phyloP scores from a whole-genome alignment of 2,329 filamentous ascomycete species.

The Trichoderma sp. region DNA sequence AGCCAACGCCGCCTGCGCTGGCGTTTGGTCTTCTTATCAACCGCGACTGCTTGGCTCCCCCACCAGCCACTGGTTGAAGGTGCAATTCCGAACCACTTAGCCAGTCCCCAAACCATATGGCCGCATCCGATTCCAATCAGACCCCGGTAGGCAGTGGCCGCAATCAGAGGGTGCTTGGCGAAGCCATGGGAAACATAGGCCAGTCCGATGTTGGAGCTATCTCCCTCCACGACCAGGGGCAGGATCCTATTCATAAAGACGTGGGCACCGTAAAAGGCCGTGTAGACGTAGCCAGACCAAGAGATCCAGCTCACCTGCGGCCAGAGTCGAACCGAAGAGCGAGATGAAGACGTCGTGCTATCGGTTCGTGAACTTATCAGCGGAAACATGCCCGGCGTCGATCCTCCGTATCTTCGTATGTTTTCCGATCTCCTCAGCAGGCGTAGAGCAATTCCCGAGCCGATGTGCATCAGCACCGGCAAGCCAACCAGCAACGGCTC shows the following conservation, averaged over 20 bases:
- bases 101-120: slow-evolving; percentile 83
- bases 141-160: slow-evolving; percentile 70
- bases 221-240: slow-evolving; percentile 77
- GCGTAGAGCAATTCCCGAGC: slow-evolving; percentile 76
- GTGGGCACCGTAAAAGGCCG: slow-evolving; percentile 70
- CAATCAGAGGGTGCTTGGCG: slow-evolving; percentile 66
- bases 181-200: slow-evolving; percentile 87
- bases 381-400: slow-evolving; percentile 57
- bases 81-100: slow-evolving; percentile 75
- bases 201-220: slow-evolving; percentile 82
- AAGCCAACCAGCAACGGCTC: slow-evolving; percentile 80
- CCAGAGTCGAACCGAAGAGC: slow-evolving; percentile 55
- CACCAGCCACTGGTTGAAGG: slow-evolving; percentile 58
- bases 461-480: slow-evolving; percentile 75
- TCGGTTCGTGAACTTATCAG: slow-evolving; percentile 41
- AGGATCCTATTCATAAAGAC: slow-evolving; percentile 75
- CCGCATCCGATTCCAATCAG: slow-evolving; percentile 70
- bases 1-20: slow-evolving; percentile 70
- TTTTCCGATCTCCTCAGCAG: slow-evolving; percentile 74
- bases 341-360: slow-evolving; percentile 33
- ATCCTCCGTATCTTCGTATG: slow-evolving; percentile 74
- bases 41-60: slow-evolving; percentile 47
- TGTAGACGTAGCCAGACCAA: slow-evolving; percentile 71
- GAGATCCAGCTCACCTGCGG: slow-evolving; percentile 72
- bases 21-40: slow-evolving; percentile 57